Percentiles rank a stretch among this genome's conserved stretches.
Evolutionary conservation across 306 rosid genomes (phyloP).

Genomic region (Quercus engelmannii): DNA sequence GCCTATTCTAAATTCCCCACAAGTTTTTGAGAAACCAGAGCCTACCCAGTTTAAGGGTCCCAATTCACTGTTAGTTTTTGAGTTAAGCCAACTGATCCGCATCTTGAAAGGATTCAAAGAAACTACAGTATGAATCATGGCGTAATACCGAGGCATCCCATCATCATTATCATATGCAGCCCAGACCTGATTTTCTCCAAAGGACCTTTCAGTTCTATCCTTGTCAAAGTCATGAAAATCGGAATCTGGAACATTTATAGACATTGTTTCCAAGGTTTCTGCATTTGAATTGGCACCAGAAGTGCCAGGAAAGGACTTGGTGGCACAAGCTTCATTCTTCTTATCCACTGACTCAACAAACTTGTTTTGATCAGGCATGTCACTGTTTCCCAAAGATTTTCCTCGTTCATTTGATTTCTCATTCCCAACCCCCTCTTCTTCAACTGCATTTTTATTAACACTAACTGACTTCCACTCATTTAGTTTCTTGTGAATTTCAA

Average conservation of each 20-base stretch:
- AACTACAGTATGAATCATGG: slow-evolving; percentile 51
- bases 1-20: slow-evolving; percentile 71
- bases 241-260: slow-evolving; percentile 65
- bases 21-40: slow-evolving; percentile 66
- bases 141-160: slow-evolving; percentile 95
- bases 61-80: slow-evolving; percentile 56
- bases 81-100: slow-evolving; percentile 67
- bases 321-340: slow-evolving; percentile 17
- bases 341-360: not conserved
- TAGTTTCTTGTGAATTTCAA: slow-evolving; percentile 53
- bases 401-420: slow-evolving; percentile 19
- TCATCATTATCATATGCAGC: slow-evolving; percentile 70
- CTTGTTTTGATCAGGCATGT: not conserved
- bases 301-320: slow-evolving; percentile 9
- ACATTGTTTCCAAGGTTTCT: slow-evolving; percentile 30
- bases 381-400: slow-evolving; percentile 14
- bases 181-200: slow-evolving; percentile 74
- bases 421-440: slow-evolving; percentile 14
- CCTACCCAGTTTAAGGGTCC: slow-evolving; percentile 60
- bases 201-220: slow-evolving; percentile 67
- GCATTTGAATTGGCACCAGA: slow-evolving; percentile 15
- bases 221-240: slow-evolving; percentile 83
- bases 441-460: slow-evolving; percentile 11
- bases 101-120: slow-evolving; percentile 65
- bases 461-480: slow-evolving; percentile 26